Conservation (phyloP, 2,329 filamentous ascomycete genomes). For the Parasarocladium wereldwijsianum region DNA sequence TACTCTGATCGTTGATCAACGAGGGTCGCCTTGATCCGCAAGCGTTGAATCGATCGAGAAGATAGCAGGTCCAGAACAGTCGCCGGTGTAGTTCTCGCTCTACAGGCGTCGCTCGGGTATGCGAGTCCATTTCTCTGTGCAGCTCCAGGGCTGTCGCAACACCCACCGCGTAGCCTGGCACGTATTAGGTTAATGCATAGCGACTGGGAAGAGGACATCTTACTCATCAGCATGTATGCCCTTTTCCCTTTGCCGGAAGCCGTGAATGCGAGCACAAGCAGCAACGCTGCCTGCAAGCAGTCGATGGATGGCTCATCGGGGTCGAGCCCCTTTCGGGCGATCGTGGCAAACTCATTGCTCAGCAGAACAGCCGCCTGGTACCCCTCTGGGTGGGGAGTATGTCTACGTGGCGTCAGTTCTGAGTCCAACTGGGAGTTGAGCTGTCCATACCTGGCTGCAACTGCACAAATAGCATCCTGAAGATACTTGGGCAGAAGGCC, state of each 20-base stretch:
- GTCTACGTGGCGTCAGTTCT: slow-evolving; percentile 25
- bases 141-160: slow-evolving; percentile 75
- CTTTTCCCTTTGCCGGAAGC: slow-evolving; percentile 70
- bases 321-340: slow-evolving; percentile 56
- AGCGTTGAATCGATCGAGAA: slow-evolving; percentile 71
- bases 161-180: slow-evolving; percentile 54
- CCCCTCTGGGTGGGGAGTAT: slow-evolving; percentile 51
- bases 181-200: not conserved
- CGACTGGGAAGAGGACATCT: slow-evolving; percentile 15
- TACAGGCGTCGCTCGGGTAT: slow-evolving; percentile 43
- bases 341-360: slow-evolving; percentile 59
- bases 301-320: slow-evolving; percentile 72
- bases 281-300: slow-evolving; percentile 57
- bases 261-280: slow-evolving; percentile 63
- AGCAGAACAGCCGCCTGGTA: slow-evolving; percentile 52
- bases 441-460: slow-evolving; percentile 41
- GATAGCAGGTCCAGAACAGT: slow-evolving; percentile 82
- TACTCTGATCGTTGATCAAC: slow-evolving; percentile 63
- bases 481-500: slow-evolving; percentile 47
- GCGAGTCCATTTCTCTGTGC: slow-evolving; percentile 56
- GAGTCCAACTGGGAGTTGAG: not conserved
- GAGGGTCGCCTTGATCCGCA: slow-evolving; percentile 72
- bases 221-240: slow-evolving; percentile 76
- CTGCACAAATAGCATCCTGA: slow-evolving; percentile 42
- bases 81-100: slow-evolving; percentile 65